Evolutionary conservation across 306 rosid genomes (phyloP), one percentile per base, ranked within the genome.

Genomic region (Cucumis hystrix): DNA sequence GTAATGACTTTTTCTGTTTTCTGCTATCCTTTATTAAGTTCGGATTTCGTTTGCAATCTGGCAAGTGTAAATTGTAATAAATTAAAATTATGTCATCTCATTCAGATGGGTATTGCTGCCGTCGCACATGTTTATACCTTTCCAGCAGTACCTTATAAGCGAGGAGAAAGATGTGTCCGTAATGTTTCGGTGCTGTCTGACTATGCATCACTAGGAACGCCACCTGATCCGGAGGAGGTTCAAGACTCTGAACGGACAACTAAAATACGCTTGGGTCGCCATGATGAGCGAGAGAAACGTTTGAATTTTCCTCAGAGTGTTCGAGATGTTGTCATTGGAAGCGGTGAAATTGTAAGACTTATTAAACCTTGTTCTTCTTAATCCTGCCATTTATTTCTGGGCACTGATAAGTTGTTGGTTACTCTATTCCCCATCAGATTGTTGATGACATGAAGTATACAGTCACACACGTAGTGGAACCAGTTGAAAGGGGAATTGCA

Each of bases 381-480:
- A 59, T 39, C 73, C 85, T 76, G 60, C 13, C 78, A 78, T n/a
- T 77, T 77, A 78, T 30, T 35, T 49, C 21, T 45, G 17, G 47
- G 68, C 47, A 28, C 7, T 63, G 33, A 60, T 16, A 52, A 73
- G 28, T 28, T 1, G 28, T 28, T 1, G 7, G 39, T 59, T 5
- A 10, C 20, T 21, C 39, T 40, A 30, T 66, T 67, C 17, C 35
- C 39, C 23, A 7, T 66, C 90, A 96, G 99, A 96, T 96, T 79
- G 99, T 91, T 25, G 99, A 96, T 76, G 99, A 96, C 96, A 91
- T 96, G 99, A 96, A 83, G 80, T 96, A 87, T 58, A 96, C 99
- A 54, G 97, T 96, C 43, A 88, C 98, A 1, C 99, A 92, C 13
- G 98, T 92, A 60, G 98, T 92, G 45, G 96, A 96, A 82, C 99